Evolutionary conservation across 164 flowering plant genomes (phyloP).

Genomic region (Tetrastigma voinierianum): DNA sequence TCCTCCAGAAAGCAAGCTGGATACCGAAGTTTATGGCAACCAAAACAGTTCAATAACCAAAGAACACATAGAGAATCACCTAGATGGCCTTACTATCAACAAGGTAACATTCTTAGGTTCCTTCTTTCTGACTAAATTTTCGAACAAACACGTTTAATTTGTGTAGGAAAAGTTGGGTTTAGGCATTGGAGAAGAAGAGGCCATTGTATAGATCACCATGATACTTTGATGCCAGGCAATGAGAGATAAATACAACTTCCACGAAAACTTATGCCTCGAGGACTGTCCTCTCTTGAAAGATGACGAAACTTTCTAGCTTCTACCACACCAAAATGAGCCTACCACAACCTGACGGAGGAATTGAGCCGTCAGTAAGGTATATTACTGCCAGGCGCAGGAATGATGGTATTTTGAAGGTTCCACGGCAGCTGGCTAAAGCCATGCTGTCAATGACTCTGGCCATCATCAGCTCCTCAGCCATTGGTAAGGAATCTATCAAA

Average conservation of each 20-base stretch:
- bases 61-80: constrained; percentile 27
- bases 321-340: constrained; percentile 1
- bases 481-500: too few species aligned
- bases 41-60: constrained; percentile 44
- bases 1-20: constrained; percentile 54
- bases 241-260: constrained; percentile 3
- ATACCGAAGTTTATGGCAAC: constrained; percentile 37
- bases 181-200: constrained; percentile 41
- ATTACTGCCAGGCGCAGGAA: neutral
- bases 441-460: constrained; percentile 5
- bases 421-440: constrained; percentile 3
- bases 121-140: neutral
- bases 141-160: fast-evolving
- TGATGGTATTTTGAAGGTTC: neutral
- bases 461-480: constrained; percentile 4
- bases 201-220: constrained; percentile 54
- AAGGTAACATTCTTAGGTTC: constrained; percentile 32
- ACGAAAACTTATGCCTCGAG: neutral
- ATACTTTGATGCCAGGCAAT: too few species aligned
- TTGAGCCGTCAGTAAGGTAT: neutral
- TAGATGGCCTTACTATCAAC: constrained; percentile 34
- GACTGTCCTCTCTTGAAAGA: constrained; percentile 4
- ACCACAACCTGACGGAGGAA: neutral
- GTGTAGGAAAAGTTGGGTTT: too few species aligned
- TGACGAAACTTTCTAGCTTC: neutral